phyloP scores from a whole-genome alignment of 306 rosid genomes.

The Datisca glomerata region DNA sequence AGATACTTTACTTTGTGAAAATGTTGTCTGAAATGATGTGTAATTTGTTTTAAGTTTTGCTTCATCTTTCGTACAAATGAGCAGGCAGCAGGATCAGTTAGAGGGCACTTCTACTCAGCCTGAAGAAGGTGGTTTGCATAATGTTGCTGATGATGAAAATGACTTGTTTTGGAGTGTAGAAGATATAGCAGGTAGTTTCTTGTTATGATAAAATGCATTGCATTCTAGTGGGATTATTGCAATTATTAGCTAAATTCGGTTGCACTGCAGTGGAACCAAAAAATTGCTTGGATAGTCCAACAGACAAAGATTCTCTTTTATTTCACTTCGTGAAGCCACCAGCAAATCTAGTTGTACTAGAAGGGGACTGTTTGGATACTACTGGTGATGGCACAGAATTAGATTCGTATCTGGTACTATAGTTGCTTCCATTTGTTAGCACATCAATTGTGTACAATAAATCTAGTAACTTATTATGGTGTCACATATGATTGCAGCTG shows the following conservation, averaged over 20 bases:
- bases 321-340: constrained; percentile 72
- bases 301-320: constrained; percentile 36
- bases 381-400: constrained; percentile 80
- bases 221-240: constrained; percentile 8
- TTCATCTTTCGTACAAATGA: background rate
- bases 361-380: constrained; percentile 89
- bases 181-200: constrained; percentile 63
- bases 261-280: constrained; percentile 65
- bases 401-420: constrained; percentile 80
- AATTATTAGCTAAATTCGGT: constrained; percentile 9
- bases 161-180: constrained; percentile 71
- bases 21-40: background rate
- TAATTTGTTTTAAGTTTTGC: background rate
- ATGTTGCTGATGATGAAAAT: constrained; percentile 44
- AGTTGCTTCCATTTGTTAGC: constrained; percentile 21
- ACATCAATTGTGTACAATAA: background rate
- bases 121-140: constrained; percentile 32
- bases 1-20: background rate
- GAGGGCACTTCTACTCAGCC: constrained; percentile 43
- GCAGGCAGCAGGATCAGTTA: constrained; percentile 62
- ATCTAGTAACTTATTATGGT: background rate
- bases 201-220: background rate
- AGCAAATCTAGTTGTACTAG: constrained; percentile 84
- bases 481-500: constrained; percentile 41
- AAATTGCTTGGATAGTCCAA: constrained; percentile 42